phyloP scores from a whole-genome alignment of 2,329 filamentous ascomycete genomes.

The Aschersonia sp. region DNA sequence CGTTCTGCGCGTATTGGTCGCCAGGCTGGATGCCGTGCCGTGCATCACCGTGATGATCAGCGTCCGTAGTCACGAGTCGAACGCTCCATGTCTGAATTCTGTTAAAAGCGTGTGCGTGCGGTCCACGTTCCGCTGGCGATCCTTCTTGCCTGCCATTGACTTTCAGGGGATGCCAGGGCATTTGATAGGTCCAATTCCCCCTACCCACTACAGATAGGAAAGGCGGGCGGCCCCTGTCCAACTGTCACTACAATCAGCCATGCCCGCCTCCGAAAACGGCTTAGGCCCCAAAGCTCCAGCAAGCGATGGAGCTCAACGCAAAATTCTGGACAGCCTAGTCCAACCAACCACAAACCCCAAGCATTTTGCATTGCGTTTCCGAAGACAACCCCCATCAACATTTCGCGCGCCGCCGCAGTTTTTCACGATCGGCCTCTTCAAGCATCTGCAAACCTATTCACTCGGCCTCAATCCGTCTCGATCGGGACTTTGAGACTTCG shows the following conservation, averaged over 20 bases:
- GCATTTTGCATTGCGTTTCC: conserved; percentile 16
- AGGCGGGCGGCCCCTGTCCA: background rate
- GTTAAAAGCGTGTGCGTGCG: too few species aligned
- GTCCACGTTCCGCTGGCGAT: too few species aligned
- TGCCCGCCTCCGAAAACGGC: conserved; percentile 12
- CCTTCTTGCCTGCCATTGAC: too few species aligned
- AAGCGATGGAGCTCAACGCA: conserved; percentile 25
- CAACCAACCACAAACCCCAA: conserved; percentile 20
- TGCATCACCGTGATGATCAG: too few species aligned
- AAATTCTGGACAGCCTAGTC: conserved; percentile 19
- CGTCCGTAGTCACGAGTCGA: too few species aligned
- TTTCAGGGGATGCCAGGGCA: too few species aligned
- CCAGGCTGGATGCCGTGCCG: too few species aligned
- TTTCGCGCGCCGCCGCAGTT: conserved; percentile 12
- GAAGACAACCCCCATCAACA: conserved; percentile 15
- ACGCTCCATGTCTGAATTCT: too few species aligned
- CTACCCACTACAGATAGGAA: background rate
- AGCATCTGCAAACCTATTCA: conserved; percentile 7
- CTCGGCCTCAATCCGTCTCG: conserved; percentile 5
- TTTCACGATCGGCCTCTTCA: conserved; percentile 1
- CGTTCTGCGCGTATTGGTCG: too few species aligned
- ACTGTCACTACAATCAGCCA: background rate
- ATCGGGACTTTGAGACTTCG: conserved; percentile 2
- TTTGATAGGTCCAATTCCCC: too few species aligned
- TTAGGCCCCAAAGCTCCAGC: conserved; percentile 17